Conservation (phyloP, 208 protist species). For the Naegleria gruberi region DNA sequence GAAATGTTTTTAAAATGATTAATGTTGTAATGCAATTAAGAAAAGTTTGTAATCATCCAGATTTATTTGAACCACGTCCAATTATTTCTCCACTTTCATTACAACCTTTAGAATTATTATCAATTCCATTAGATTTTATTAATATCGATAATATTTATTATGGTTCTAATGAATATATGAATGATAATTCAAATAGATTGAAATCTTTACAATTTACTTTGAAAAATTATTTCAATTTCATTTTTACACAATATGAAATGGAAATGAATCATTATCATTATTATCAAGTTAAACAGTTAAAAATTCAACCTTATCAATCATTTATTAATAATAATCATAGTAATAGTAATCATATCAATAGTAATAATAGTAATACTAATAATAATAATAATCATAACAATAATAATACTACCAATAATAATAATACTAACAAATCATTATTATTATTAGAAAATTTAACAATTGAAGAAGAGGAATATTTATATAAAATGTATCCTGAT, state of each 20-base stretch:
- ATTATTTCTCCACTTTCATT: slow-evolving; percentile 47
- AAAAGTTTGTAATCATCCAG: slow-evolving; percentile 95
- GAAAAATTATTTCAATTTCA: neutral
- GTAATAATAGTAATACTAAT: neutral
- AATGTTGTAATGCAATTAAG: slow-evolving; percentile 88
- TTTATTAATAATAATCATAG: neutral
- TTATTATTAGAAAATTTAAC: neutral
- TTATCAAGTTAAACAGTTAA: neutral
- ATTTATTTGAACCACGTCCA: slow-evolving; percentile 39
- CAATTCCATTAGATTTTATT: neutral
- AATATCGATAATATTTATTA: neutral
- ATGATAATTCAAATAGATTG: slow-evolving; percentile 55
- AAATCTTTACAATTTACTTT: slow-evolving; percentile 20
- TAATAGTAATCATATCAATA: neutral
- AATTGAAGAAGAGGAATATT: neutral
- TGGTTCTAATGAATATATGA: slow-evolving; percentile 53
- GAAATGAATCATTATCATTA: neutral
- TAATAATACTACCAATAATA: neutral
- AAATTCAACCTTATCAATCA: neutral
- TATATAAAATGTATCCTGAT: neutral
- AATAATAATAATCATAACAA: too few species aligned
- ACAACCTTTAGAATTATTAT: slow-evolving; percentile 22
- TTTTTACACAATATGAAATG: neutral
- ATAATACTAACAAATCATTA: neutral
- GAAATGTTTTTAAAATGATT: slow-evolving; percentile 64